Evolutionary conservation across 139 green algal genomes (phyloP), one percentile per base, ranked within the genome.

Genomic region (Chlamydomonas schloesseri): DNA sequence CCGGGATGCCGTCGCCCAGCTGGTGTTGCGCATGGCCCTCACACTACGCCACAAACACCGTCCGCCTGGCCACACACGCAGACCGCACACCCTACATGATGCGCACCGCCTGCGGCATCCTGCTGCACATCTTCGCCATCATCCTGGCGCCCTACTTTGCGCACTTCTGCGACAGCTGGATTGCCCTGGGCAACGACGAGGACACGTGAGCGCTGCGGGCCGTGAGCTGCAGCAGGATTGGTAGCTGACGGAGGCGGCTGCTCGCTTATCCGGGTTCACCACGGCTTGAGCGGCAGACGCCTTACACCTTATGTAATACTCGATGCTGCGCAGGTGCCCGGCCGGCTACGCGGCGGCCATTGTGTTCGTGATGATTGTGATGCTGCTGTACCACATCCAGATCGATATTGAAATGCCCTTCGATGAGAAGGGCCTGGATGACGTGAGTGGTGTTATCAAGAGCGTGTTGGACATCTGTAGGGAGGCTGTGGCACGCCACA

Each of bases 121-220:
- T 93, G 21, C 60, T 93, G 28, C 90, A 93, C 81, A 81, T 93
- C 57, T 93, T 93, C 50, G 87, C 90, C 18, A 73, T 93, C n/a
- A 60, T 88, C 9, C 64, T 93, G 74, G 89, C 85, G 24, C 67
- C 73, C 17, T 85, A 93, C 81, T 93, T 90, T 42, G 67, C 76
- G n/a, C 89, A 93, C 82, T 92, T 90, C 71, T 92, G 89, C 72
- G 81, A 87, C 55, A 64, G 33, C 23, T 87, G 81, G 81, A 62
- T 87, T 0, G 18, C 81, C 24, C 37, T 87, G 34, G 81, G 81
- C 21, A 79, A 87, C 68, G 2, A 47, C 20, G 81, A 87, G 55
- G 17, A 87, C 0, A 79, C 81, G 69, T 85, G 26, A 85, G 79
- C 24, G 11, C n/a, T n/a, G n/a, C 50, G 50, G 11, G 11, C 50